Base-by-base conservation (phyloP, 495 filamentous ascomycete species). In the Penicillium bovifimosum region DNA sequence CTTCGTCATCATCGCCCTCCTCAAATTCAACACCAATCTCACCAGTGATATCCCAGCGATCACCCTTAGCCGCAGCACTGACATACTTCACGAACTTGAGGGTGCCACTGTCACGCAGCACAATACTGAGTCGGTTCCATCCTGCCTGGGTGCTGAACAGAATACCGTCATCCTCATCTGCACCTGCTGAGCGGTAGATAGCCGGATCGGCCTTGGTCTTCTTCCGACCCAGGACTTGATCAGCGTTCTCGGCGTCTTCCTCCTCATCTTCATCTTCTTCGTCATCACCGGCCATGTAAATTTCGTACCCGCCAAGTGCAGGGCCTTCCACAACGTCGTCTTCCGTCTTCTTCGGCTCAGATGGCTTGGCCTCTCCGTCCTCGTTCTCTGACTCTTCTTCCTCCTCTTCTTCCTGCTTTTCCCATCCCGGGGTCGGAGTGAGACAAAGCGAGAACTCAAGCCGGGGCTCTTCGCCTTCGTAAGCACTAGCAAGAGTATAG, bases 51-150 rank as follows among this genome's bases (percentile, higher is more conserved):
- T 99, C 93, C 91, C 92, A 99, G 33, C 93, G 78, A 70, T 96
- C 95, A 13, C 93, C 92, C 62, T 80, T 80, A 4, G 93, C 92
- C 29, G 71, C 78, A 13, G 73, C 75, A 73, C 87, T 91, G 33
- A 97, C 87, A 67, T 96, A 99, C 77, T 97, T 99, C 62, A 96
- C 90, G 65, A 97, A 97, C 70, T 86, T 82, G 61, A 98, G 77
- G 7, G 87, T 85, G 7, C 88, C 91, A 45, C 79, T 80, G 64
- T 99, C 93, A 41, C 95, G 80, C 40, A 99, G 72, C 11, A 97
- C 95, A 40, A 99, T 80, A 58, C 82, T 86, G 67, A 97, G 76
- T 36, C 83, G 85, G 68, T 96, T 96, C 91, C 92, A 98, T 9
- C 83, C 75, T 0, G 91, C 87, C 1, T 88, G 85, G 66, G 87